Base-by-base conservation (phyloP, 2,329 filamentous ascomycete species). In the Xylariomycetidae sp. region DNA sequence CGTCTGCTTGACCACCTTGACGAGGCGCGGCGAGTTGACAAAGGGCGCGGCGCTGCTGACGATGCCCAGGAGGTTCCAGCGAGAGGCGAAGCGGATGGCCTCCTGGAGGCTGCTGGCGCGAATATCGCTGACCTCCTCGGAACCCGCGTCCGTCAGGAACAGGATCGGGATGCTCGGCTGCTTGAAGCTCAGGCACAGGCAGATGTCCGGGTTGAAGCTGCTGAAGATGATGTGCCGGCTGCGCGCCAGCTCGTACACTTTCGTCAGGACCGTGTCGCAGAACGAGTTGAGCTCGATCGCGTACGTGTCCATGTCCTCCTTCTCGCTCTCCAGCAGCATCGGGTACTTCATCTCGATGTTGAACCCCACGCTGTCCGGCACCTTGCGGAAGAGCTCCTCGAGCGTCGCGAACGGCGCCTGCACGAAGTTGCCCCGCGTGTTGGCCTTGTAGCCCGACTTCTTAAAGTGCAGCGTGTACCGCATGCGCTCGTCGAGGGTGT, bases 331-430 rank as follows among this genome's bases (percentile, higher is more conserved):
- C 57, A 90, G 84, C 26, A 98, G 77, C 89, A 97, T 97, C 5
- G 92, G 92, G 57, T 98, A 98, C 64, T 98, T 97, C 75, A 98
- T 85, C 67, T 98, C 92, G 48, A 98, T 94, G 62, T 98, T 97
- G 73, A 98, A 98, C 11, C 92, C 89, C 15, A 94, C 85, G 11
- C 77, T 72, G 42, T 84, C 75, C 0, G 88, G 88, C 0, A 98
- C 67, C 54, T 89, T 82, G 50, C 77, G 76, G 65, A 98, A 96
- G 57, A 97, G 80, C 42, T 96, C 88, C 59, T 96, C 88, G 4
- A 98, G 70, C 0, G 92, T 98, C 6, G 90, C 89, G 63, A 98
- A 98, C 0, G 90, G 88, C 0, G 86, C 88, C 58, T 97, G 90
- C 51, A 98, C 97, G 51, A 94, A 94, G 56, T 88, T 88, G 33